Evolutionary conservation across 257 asterid genomes (phyloP), one percentile per base, ranked within the genome.

Genomic region (Solanum paucissectum): DNA sequence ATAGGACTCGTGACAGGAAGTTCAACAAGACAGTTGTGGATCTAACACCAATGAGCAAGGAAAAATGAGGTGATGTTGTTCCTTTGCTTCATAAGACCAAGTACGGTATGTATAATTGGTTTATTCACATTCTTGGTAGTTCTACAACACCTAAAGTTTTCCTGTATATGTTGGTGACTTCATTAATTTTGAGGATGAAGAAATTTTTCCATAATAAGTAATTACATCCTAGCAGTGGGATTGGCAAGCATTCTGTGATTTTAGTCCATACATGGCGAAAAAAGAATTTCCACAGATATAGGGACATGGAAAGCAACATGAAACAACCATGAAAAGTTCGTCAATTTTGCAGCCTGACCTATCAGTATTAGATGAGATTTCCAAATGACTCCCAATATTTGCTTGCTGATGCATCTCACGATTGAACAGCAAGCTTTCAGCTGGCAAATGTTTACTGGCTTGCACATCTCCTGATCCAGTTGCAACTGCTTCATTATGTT

Each of bases 391-490:
- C 86, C 88, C 92, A 66, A 87, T 90, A 86, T 89, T 89, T 37
- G 82, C 79, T 42, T 86, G 88, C 46, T 86, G 93, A 72, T 83
- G 91, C 89, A 89, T 83, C 75, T 89, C 97, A 88, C 44, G 91
- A 81, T 91, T 91, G 27, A 83, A 93, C 83, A 72, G 75, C 77
- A 90, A 88, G 81, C 89, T 91, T 83, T 88, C 88, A 87, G 83
- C 89, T 90, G 79, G 91, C 84, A 72, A 86, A 75, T 88, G 86
- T 83, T 89, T 93, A 90, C 66, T 89, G 40, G 89, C 94, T 90
- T 91, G 98, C 83, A 86, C 90, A 88, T 92, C 92, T 86, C 93
- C 91, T 87, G 98, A 75, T 49, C 83, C 69, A 34, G 86, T 89
- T 87, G 88, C 90, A 74, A 90, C 85, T n/a, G 91, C 83, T 86